A percentile compares a stretch with the other conserved stretches of the same genome.
Evolutionary conservation across 2,329 filamentous ascomycete genomes (phyloP).

Genomic region (Trichoderma afroharzianum): DNA sequence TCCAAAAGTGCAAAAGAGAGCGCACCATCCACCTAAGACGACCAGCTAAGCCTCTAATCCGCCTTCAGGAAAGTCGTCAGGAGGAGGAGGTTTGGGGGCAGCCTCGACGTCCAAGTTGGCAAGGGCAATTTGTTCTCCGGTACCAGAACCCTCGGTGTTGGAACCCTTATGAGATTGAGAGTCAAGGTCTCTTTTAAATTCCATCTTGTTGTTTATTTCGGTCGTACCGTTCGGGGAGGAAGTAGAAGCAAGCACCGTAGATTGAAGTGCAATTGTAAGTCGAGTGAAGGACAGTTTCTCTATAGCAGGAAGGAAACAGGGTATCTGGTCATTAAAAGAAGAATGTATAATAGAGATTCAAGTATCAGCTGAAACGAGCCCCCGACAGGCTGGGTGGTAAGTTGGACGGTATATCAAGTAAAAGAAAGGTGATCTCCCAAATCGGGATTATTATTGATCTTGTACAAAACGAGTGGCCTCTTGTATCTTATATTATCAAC

Average conservation of each 20-base stretch:
- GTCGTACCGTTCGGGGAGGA: not conserved
- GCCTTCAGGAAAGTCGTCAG: slow-evolving; percentile 55
- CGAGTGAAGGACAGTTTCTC: not conserved
- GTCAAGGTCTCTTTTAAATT: not conserved
- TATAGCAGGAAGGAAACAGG: not conserved
- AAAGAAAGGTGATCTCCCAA: not conserved
- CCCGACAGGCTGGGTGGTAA: not conserved
- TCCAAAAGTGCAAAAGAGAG: slow-evolving; percentile 44
- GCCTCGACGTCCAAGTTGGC: not conserved
- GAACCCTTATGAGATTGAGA: not conserved
- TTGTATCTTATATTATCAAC: not conserved
- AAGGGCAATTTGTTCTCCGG: no score
- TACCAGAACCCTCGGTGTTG: not conserved
- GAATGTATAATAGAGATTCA: not conserved
- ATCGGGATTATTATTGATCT: not conserved
- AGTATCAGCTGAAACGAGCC: not conserved
- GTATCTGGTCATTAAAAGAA: not conserved
- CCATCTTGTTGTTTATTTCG: not conserved
- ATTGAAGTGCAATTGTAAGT: not conserved
- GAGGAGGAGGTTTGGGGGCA: not conserved
- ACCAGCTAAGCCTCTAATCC: slow-evolving; percentile 55
- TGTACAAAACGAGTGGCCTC: not conserved
- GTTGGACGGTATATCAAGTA: not conserved
- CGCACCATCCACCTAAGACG: slow-evolving; percentile 46
- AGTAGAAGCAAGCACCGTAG: not conserved